Evolutionary conservation across 1,284 basidiomycete genomes (phyloP), one percentile per base, ranked within the genome.

Genomic region (Termitomyces sp.): DNA sequence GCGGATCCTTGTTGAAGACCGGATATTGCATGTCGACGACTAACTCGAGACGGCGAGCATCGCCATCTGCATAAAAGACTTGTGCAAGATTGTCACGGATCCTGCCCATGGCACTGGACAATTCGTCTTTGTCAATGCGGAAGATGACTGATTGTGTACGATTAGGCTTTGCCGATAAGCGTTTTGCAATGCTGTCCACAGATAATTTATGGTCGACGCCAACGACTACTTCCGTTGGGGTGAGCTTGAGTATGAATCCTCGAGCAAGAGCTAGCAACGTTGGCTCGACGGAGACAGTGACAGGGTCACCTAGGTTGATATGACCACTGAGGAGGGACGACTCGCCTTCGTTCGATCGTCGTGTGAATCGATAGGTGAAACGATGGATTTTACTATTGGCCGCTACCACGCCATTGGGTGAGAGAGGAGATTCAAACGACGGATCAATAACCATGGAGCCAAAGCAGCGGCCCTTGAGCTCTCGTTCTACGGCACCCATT

Each of bases 101-200:
- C 31, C 91, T 80, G 43, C 85, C 85, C 85, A 98, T 90, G 0
- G 94, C 92, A 8, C 84, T 83, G 7, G 84, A 82, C 41, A 98
- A 73, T 68, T 99, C 96, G 68, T 99, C 97, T 65, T 88, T 91
- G 77, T 99, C 96, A 57, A 99, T 86, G 24, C 95, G 82, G 72
- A 94, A 98, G 6, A 88, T 68, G 19, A 84, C 66, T 9, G 73
- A 53, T 9, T 39, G 42, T 28, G 15, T 21, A 57, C 21, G 54
- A 38, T 42, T 9, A 5, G 31, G 3, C 2, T 52, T 52, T 19
- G 53, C 58, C 40, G 45, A 51, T 34, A 76, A 58, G 3, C 82
- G 77, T 26, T 70, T 73, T 9, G 73, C 68, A 54, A 90, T 78
- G 34, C 71, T 74, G 8, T 73, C 72, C 19, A 80, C 66, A 61